phyloP scores from a whole-genome alignment of 2,329 filamentous ascomycete species.

The Amphichorda felina region DNA sequence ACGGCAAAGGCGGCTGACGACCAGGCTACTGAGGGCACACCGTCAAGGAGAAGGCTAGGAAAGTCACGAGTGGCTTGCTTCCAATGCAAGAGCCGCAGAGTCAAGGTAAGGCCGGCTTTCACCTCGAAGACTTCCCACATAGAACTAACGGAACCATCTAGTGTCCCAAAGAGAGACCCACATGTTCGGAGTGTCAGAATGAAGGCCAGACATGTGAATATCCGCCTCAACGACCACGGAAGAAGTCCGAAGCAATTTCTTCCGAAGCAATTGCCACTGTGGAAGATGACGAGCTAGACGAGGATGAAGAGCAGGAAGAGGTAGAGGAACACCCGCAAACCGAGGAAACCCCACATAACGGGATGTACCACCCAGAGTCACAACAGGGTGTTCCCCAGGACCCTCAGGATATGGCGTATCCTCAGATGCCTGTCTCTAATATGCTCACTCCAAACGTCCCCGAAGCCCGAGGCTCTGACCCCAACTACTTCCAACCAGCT shows the following conservation, averaged over 20 bases:
- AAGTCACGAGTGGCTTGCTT: slow-evolving; percentile 23
- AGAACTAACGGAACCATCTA: slow-evolving; percentile 6
- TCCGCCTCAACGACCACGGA: slow-evolving; percentile 16
- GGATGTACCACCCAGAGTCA: background rate
- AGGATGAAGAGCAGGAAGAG: slow-evolving; percentile 7
- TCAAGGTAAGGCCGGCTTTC: slow-evolving; percentile 25
- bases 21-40: background rate
- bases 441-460: slow-evolving; percentile 4
- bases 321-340: slow-evolving; percentile 4
- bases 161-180: slow-evolving; percentile 28
- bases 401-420: slow-evolving; percentile 1
- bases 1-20: slow-evolving; percentile 3
- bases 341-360: background rate
- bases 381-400: background rate
- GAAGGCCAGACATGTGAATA: slow-evolving; percentile 24
- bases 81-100: slow-evolving; percentile 20
- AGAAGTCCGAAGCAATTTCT: slow-evolving; percentile 7
- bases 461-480: too few species aligned
- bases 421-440: slow-evolving; percentile 6
- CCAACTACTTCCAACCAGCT: slow-evolving; percentile 1
- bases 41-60: slow-evolving; percentile 9
- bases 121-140: background rate
- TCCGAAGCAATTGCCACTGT: slow-evolving; percentile 5
- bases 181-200: slow-evolving; percentile 23
- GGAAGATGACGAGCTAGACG: slow-evolving; percentile 5